These are phyloP conservation scores for Starmera pachycereana DNA, from an alignment of 805 yeast genomes.

Conservation along the genomic window DNA sequence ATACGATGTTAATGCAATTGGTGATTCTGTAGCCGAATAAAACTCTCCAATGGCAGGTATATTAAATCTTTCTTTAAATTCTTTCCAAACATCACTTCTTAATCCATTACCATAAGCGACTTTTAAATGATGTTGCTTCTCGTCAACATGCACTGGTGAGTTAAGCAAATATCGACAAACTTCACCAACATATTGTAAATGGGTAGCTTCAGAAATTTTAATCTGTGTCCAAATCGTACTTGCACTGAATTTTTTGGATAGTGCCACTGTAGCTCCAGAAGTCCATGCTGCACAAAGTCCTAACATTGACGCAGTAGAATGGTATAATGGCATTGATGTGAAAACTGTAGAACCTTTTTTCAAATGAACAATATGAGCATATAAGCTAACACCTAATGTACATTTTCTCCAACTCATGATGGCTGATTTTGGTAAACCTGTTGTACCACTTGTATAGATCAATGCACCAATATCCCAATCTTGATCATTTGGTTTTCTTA, in stretches of 20 bases:
- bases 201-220: slow-evolving; percentile 57
- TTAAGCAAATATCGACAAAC: slow-evolving; percentile 78
- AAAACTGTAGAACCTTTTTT: slow-evolving; percentile 47
- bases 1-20: slow-evolving; percentile 73
- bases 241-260: slow-evolving; percentile 76
- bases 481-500: slow-evolving; percentile 47
- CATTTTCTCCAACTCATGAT: slow-evolving; percentile 87
- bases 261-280: slow-evolving; percentile 65
- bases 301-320: slow-evolving; percentile 84
- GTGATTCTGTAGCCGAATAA: slow-evolving; percentile 90
- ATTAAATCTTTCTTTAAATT: slow-evolving; percentile 67
- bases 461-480: slow-evolving; percentile 59
- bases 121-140: slow-evolving; percentile 44
- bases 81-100: slow-evolving; percentile 79
- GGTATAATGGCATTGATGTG: slow-evolving; percentile 94
- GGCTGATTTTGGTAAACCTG: slow-evolving; percentile 92
- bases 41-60: slow-evolving; percentile 78
- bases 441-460: slow-evolving; percentile 89
- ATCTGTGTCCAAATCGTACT: slow-evolving; percentile 88
- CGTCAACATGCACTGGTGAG: slow-evolving; percentile 56
- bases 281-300: slow-evolving; percentile 66
- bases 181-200: slow-evolving; percentile 91
- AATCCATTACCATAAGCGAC: slow-evolving; percentile 89
- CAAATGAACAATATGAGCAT: slow-evolving; percentile 60
- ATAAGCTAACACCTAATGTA: slow-evolving; percentile 56